These are phyloP conservation scores for Amanita rubescens DNA, from an alignment of 768 basidiomycete genomes.

Conservation along the genomic window DNA sequence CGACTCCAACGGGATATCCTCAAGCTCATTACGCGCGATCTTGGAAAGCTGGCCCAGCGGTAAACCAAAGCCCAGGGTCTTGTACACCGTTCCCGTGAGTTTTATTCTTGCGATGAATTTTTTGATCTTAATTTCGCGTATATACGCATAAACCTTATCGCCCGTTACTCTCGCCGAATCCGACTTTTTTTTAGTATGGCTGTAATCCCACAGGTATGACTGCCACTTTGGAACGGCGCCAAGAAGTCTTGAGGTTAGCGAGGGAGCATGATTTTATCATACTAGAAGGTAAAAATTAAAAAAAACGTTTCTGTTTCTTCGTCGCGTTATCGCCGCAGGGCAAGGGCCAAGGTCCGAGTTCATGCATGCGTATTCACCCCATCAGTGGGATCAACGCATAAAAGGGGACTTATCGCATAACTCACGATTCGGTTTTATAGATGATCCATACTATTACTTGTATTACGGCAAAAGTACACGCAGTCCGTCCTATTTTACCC, in stretches of 20 bases:
- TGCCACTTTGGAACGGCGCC: slow-evolving; percentile 57
- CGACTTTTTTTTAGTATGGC: slow-evolving; percentile 52
- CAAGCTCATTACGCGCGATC: slow-evolving; percentile 50
- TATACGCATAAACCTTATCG: slow-evolving; percentile 5
- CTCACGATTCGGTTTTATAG: slow-evolving; percentile 25
- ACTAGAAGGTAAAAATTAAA: slow-evolving; percentile 61
- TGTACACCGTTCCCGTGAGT: slow-evolving; percentile 77
- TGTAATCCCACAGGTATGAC: slow-evolving; percentile 86
- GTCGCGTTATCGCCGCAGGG: neutral
- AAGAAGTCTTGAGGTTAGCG: slow-evolving; percentile 65
- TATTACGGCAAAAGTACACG: slow-evolving; percentile 63
- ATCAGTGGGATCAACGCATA: too few relatives aligned
- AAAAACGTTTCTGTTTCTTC: neutral
- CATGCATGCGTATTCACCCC: too few relatives aligned
- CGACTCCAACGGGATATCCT: slow-evolving; percentile 64
- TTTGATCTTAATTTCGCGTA: neutral
- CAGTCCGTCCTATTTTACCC: slow-evolving; percentile 72
- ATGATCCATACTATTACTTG: slow-evolving; percentile 75
- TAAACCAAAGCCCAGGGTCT: slow-evolving; percentile 65
- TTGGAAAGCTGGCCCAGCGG: slow-evolving; percentile 69
- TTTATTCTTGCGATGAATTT: too few relatives aligned
- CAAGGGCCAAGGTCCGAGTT: too few relatives aligned
- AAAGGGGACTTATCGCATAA: too few relatives aligned
- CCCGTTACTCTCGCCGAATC: neutral
- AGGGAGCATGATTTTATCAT: slow-evolving; percentile 73